These are phyloP conservation scores for Gossypium ekmanianum DNA, from an alignment of 345 rosid genomes.

Conservation along the genomic window DNA sequence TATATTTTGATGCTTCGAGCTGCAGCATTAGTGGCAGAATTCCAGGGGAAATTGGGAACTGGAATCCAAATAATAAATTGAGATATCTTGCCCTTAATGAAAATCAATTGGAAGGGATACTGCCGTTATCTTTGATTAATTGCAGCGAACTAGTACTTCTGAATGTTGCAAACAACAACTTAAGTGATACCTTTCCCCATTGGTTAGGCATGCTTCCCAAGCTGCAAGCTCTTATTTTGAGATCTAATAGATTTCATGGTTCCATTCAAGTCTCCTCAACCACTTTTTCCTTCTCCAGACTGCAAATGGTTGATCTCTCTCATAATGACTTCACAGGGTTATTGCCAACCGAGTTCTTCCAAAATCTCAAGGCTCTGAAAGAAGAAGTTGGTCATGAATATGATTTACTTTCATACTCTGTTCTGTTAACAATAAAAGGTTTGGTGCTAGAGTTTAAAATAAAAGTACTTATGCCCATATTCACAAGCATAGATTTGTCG, in stretches of 20 bases:
- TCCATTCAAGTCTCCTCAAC: not conserved
- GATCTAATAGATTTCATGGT: not conserved
- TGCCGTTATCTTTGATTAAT: slow-evolving; percentile 9
- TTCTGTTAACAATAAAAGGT: not conserved
- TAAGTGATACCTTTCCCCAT: not conserved
- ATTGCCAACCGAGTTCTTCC: not conserved
- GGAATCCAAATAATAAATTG: not conserved
- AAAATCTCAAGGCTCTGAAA: not conserved
- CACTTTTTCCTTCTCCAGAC: not conserved
- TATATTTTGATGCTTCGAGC: no score
- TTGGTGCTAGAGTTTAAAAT: not conserved
- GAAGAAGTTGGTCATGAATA: not conserved
- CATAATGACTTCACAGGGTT: not conserved
- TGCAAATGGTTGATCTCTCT: not conserved
- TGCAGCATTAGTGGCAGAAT: no score
- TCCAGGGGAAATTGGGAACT: not conserved
- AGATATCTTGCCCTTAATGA: not conserved
- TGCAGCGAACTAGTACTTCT: slow-evolving; percentile 1
- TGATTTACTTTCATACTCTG: no score
- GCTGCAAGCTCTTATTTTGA: not conserved
- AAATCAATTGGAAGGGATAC: not conserved
- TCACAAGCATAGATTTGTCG: not conserved
- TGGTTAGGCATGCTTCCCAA: not conserved
- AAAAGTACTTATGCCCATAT: not conserved
- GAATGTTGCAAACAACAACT: slow-evolving; percentile 1